Percentiles rank a stretch among this genome's conserved stretches.
phyloP scores from a whole-genome alignment of 805 yeast species.

The Yamadazyma nakazawae region DNA sequence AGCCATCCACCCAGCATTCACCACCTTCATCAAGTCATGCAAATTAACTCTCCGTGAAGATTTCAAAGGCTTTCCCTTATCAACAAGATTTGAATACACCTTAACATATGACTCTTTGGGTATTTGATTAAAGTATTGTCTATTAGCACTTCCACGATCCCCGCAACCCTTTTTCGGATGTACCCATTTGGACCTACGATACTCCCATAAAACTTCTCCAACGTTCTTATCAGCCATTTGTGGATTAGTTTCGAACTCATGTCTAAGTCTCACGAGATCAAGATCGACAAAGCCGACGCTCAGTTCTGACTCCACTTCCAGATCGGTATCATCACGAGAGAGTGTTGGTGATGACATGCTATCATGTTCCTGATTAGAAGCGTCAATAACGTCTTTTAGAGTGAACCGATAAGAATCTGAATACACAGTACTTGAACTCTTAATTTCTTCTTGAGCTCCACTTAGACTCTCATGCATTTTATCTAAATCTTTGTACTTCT shows the following conservation, averaged over 20 bases:
- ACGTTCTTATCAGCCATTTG: constrained; percentile 2
- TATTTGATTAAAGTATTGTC: constrained; percentile 30
- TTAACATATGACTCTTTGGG: constrained; percentile 52
- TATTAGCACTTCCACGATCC: not conserved
- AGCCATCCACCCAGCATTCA: constrained; percentile 83
- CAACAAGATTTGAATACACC: constrained; percentile 67
- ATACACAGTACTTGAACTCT: constrained; percentile 12
- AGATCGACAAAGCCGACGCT: constrained; percentile 15
- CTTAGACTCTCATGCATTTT: constrained; percentile 24
- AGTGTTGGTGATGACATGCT: not conserved
- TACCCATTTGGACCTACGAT: constrained; percentile 68
- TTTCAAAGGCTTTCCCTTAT: constrained; percentile 64
- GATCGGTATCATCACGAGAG: not conserved
- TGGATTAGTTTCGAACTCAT: constrained; percentile 28
- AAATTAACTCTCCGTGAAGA: constrained; percentile 62
- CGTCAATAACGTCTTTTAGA: constrained; percentile 22
- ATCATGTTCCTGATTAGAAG: not conserved
- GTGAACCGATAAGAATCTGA: constrained; percentile 11
- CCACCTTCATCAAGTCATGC: constrained; percentile 63
- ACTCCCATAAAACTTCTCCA: constrained; percentile 58
- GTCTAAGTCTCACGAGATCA: constrained; percentile 25
- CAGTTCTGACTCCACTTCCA: constrained; percentile 9
- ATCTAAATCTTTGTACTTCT: constrained; percentile 30
- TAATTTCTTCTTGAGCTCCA: constrained; percentile 11
- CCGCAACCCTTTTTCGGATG: constrained; percentile 11